Base-by-base conservation (phyloP, 2,329 filamentous ascomycete species). In the Colletotrichum tofieldiae region DNA sequence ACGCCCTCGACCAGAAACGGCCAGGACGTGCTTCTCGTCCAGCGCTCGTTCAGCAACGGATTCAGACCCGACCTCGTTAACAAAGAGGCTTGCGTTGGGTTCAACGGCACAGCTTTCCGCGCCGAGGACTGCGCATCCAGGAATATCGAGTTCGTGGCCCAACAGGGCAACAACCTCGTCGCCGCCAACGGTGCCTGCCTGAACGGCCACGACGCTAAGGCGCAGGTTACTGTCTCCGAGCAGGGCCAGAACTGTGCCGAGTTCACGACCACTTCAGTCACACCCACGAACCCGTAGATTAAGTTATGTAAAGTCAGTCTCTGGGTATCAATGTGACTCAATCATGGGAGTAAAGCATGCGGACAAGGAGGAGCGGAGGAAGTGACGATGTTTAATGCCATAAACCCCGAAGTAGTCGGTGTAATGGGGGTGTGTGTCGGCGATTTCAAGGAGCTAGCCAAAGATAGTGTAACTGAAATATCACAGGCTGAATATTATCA, bases 61-160 rank as follows among this genome's bases (percentile, higher is more conserved):
- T 84, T 84, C 76, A 78, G 82, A 0, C 76, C 78, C 11, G 82
- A 84, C 73, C 79, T 85, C 9, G 81, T 83, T 7, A 77, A 74
- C 63, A 77, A 79, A 56, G 74, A 81, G 55, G 82, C 79, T 16
- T 84, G 83, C 71, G 78, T 84, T 18, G 82, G 81, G 16, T 84
- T 82, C 77, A 83, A 84, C 72, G 79, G 80, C 41, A 83, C 80
- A 9, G 76, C 77, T 26, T 82, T 84, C 76, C 74, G 76, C 29
- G 82, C 82, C 11, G 77, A 80, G 69, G 80, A 82, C 75, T 84
- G 83, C 70, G 76, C 75, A 16, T 75, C 72, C 9, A 62, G 70
- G 35, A 72, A 66, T 23, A 62, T 78, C 12, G 65, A 78, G 26
- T 69, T 77, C 16, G 80, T 81, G 37, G 75, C 75, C 45, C 77